Evolutionary conservation across 768 basidiomycete genomes (phyloP), one percentile per base, ranked within the genome.

Genomic region (Pisolithus marmoratus): DNA sequence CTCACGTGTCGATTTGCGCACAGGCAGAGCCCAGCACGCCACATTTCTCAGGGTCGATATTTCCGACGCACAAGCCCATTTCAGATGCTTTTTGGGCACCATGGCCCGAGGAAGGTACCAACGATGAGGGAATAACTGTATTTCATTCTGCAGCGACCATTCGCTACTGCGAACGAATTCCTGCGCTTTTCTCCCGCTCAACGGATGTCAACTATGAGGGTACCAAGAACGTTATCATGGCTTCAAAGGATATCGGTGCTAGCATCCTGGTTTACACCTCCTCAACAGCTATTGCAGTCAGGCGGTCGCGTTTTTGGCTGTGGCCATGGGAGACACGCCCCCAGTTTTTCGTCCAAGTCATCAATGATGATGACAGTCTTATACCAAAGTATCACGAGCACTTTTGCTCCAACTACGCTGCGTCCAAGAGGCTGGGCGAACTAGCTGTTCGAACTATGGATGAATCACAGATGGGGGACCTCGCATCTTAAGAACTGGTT

Each of bases 381-480:
- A n/a, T n/a, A n/a, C n/a, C n/a, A n/a, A n/a, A n/a, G n/a, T n/a
- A n/a, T n/a, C n/a, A n/a, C n/a, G n/a, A n/a, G n/a, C n/a, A n/a
- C n/a, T n/a, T 82, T 63, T 89, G 87, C 67, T 90, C 87, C 12
- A 90, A 90, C 62, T 90, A 90, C 51, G 85, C 87, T 0, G 77
- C 70, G 23, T 80, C 83, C 38, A 90, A 90, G 62, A 58, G 70
- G 8, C 66, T 70, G 26, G 87, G 79, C 1, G 88, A 90, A 62
- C 56, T 55, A 36, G 60, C 65, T 11, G 78, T 82, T 11, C 68
- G 77, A 49, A 56, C 60, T 57, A 63, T 78, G 64, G 57, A 78
- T 69, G 49, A 67, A 52, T 62, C 69, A 17, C 52, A 58, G 2
- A 67, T 69, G 4, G 63, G 53, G 14, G 61, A 70, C 19, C 54